Percentiles rank a stretch among this genome's conserved stretches.
These are phyloP conservation scores for Leptographium galeiforme DNA, from an alignment of 2,329 filamentous ascomycete species.

Conservation along the genomic window DNA sequence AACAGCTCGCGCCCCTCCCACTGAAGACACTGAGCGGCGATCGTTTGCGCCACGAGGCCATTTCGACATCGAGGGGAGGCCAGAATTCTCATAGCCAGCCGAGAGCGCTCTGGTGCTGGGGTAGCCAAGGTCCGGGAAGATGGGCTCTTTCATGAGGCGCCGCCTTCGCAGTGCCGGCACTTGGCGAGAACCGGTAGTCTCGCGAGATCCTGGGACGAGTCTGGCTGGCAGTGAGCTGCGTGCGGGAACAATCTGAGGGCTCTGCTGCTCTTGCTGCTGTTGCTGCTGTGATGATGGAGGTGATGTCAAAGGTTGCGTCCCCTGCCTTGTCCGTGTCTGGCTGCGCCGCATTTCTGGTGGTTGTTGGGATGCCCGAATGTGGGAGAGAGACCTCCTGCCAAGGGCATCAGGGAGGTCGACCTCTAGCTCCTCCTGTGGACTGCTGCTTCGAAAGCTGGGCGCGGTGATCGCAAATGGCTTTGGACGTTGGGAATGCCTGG, in stretches of 20 bases:
- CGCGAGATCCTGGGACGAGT: background rate
- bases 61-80: background rate
- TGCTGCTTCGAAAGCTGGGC: background rate
- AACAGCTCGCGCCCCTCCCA: background rate
- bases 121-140: background rate
- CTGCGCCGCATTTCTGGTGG: background rate
- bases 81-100: too few relatives aligned
- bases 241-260: background rate
- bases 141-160: slow-evolving; percentile 3
- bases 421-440: slow-evolving; percentile 2
- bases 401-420: slow-evolving; percentile 7
- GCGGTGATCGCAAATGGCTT: background rate
- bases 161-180: background rate
- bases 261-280: background rate
- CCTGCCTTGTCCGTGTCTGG: background rate
- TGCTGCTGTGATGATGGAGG: background rate
- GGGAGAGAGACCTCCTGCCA: background rate
- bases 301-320: background rate
- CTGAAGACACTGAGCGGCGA: background rate
- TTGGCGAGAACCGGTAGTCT: too few relatives aligned
- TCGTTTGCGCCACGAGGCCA: background rate
- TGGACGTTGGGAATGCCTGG: background rate
- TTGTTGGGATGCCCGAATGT: too few relatives aligned
- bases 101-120: background rate
- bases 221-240: background rate